phyloP scores from a whole-genome alignment of 805 yeast genomes.

The Cyberlindnera suaveolens region DNA sequence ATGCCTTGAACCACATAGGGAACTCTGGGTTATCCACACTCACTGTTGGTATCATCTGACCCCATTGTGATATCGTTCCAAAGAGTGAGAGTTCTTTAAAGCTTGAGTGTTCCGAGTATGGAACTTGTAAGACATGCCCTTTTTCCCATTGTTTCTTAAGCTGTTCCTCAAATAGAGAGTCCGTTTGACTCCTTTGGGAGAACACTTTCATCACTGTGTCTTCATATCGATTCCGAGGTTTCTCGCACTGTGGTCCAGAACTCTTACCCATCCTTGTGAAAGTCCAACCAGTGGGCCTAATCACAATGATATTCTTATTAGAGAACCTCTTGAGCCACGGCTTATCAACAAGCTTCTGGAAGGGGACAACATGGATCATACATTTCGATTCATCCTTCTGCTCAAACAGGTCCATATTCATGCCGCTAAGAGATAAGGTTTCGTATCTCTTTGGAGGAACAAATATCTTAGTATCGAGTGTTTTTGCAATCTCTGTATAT shows the following conservation, averaged over 20 bases:
- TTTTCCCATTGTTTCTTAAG: slow-evolving; percentile 6
- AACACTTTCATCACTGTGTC: not conserved
- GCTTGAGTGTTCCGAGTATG: slow-evolving; percentile 94
- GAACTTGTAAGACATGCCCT: slow-evolving; percentile 41
- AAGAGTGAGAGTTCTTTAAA: slow-evolving; percentile 72
- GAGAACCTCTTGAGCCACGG: slow-evolving; percentile 23
- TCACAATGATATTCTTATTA: slow-evolving; percentile 45
- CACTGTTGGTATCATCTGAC: slow-evolving; percentile 74
- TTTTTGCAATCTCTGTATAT: slow-evolving; percentile 59
- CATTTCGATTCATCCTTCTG: slow-evolving; percentile 10
- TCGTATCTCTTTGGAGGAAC: slow-evolving; percentile 30
- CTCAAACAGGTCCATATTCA: slow-evolving; percentile 9
- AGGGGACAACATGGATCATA: slow-evolving; percentile 68
- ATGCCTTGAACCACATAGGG: slow-evolving; percentile 15
- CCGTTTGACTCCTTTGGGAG: not conserved
- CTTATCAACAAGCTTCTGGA: slow-evolving; percentile 44
- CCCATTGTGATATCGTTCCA: slow-evolving; percentile 44
- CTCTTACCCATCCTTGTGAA: slow-evolving; percentile 29
- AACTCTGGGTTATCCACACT: slow-evolving; percentile 30
- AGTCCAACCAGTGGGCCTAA: slow-evolving; percentile 92
- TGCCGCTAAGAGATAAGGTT: slow-evolving; percentile 6
- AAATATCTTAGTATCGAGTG: slow-evolving; percentile 47
- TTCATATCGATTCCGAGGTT: not conserved
- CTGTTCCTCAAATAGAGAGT: slow-evolving; percentile 5
- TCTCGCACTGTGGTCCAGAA: not conserved